Conservation (phyloP, 805 yeast genomes). For the Saccharomycopsis olivae region DNA sequence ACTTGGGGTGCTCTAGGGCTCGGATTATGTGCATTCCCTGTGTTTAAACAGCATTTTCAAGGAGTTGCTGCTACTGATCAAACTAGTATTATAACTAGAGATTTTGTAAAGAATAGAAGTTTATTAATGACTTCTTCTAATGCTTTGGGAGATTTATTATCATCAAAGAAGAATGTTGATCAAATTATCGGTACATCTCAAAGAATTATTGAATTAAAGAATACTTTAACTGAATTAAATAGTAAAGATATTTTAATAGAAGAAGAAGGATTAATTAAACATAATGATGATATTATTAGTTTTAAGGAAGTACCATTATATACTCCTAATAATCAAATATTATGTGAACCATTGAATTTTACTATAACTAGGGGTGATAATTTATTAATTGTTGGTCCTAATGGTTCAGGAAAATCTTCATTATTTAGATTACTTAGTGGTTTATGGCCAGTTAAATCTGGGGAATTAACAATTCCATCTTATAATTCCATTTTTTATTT, state of each 20-base stretch:
- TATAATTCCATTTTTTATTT: conserved; percentile 55
- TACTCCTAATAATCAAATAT: conserved; percentile 73
- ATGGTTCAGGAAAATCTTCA: conserved; percentile 94
- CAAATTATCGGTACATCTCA: conserved; percentile 76
- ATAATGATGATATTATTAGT: conserved; percentile 51
- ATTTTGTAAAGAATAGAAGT: conserved; percentile 78
- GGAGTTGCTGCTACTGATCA: conserved; percentile 25
- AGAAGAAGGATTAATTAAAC: conserved; percentile 24
- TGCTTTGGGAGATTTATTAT: conserved; percentile 78
- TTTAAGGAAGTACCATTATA: conserved; percentile 71
- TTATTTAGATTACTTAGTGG: conserved; percentile 86
- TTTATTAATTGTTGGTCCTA: conserved; percentile 85
- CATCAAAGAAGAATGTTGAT: conserved; percentile 73
- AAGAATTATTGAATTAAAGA: conserved; percentile 62
- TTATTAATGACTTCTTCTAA: conserved; percentile 75
- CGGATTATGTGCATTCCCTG: conserved; percentile 78
- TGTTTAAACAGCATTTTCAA: conserved; percentile 49
- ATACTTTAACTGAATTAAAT: conserved; percentile 36
- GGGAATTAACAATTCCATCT: conserved; percentile 53
- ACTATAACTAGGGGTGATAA: conserved; percentile 74
- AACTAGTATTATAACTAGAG: conserved; percentile 15
- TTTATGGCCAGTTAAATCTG: conserved; percentile 71
- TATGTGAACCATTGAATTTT: conserved; percentile 58
- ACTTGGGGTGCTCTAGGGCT: conserved; percentile 95
- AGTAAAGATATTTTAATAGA: conserved; percentile 14